phyloP scores from a whole-genome alignment of 768 basidiomycete genomes.

The Collybia mongolica region DNA sequence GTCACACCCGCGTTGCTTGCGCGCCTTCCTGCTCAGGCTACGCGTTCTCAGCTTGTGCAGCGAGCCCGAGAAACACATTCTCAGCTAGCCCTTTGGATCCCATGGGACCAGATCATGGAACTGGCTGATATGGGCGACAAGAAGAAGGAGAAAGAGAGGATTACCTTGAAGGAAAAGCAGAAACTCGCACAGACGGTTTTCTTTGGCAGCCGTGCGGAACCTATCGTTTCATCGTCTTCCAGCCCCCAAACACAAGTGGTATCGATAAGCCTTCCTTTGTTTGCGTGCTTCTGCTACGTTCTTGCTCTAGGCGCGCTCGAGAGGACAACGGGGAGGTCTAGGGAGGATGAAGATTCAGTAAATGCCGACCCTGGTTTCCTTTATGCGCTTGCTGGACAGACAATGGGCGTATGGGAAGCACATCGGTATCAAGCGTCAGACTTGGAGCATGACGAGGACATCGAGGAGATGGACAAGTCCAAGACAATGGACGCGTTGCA shows the following conservation, averaged over 20 bases:
- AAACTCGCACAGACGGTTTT: slow-evolving; percentile 11
- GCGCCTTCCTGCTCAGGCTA: slow-evolving; percentile 28
- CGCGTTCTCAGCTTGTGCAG: slow-evolving; percentile 24
- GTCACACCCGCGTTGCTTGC: slow-evolving; percentile 32
- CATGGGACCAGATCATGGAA: slow-evolving; percentile 13
- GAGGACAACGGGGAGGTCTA: slow-evolving; percentile 2
- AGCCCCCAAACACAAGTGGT: too few species aligned
- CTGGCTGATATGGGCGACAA: slow-evolving; percentile 7
- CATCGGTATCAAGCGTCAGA: slow-evolving; percentile 7
- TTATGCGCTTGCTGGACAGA: slow-evolving; percentile 36
- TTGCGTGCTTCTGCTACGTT: slow-evolving; percentile 55
- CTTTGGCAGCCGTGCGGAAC: slow-evolving; percentile 3
- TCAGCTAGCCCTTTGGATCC: slow-evolving; percentile 22
- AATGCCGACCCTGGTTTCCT: slow-evolving; percentile 24
- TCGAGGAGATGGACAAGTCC: slow-evolving; percentile 5
- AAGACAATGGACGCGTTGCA: slow-evolving; percentile 40
- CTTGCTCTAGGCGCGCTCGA: slow-evolving; percentile 55
- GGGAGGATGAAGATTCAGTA: too few species aligned
- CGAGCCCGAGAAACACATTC: slow-evolving; percentile 21
- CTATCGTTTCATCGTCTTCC: too few species aligned
- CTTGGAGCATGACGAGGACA: slow-evolving; percentile 3
- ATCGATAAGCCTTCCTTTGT: slow-evolving; percentile 40
- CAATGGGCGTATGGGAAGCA: slow-evolving; percentile 36
- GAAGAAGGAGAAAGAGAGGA: slow-evolving; percentile 8
- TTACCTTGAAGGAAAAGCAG: not conserved